Evolutionary conservation across 768 basidiomycete genomes (phyloP), one percentile per base, ranked within the genome.

Genomic region (Mycena pura): DNA sequence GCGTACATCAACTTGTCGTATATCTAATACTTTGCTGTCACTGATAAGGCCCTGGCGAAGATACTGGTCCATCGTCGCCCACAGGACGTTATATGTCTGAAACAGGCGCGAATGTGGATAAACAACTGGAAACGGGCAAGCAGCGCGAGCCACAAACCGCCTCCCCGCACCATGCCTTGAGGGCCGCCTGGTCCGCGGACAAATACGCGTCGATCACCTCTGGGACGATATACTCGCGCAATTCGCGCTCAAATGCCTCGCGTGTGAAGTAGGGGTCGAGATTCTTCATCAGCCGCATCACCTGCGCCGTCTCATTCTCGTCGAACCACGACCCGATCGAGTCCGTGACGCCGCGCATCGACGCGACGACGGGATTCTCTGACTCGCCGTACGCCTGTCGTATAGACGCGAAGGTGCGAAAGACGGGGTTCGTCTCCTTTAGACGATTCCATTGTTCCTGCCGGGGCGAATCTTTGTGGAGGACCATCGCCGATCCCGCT

Each of bases 231-330:
- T 98, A 99, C 76, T 99, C 97, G 60, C 96, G 79, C 57, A 99
- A 73, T 71, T 99, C 97, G 60, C 90, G 82, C 69, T 94, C 90
- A 70, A 97, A 99, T 31, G 80, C 77, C 71, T 98, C 97, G 70
- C 90, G 85, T 55, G 84, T 88, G 77, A 97, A 99, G 25, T 76
- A 73, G 5, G 97, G 94, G 73, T 99, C 97, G 70, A 98, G 80
- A n/a, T 80, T 73, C 73, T 88, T 92, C 87, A 98, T 93, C 71
- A 89, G 76, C 60, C 93, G 84, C 69, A 90, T 88, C 28, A 99
- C 96, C 73, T 92, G 92, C n/a, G 97, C 97, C 44, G 91, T 95
- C 79, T 99, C 97, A 71, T 93, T 99, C 79, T 99, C 97, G 59
- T 99, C 96, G 69, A 95, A 94, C 88, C 91, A 93, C 3, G 90